Percentiles rank a stretch among this genome's conserved stretches.
These are phyloP conservation scores for Cudoniella acicularis DNA, from an alignment of 495 filamentous ascomycete species.

Conservation along the genomic window DNA sequence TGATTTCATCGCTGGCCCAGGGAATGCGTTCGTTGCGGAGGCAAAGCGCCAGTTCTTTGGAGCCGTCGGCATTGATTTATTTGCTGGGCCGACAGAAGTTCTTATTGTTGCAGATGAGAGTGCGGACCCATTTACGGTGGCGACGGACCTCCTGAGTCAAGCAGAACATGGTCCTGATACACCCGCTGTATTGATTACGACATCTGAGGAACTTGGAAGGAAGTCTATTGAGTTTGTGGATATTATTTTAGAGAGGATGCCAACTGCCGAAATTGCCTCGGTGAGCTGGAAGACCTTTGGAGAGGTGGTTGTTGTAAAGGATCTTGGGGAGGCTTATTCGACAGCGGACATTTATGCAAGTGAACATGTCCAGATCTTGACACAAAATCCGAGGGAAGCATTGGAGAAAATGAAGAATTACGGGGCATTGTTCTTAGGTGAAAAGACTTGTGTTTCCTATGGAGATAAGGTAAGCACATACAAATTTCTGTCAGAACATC, in stretches of 20 bases:
- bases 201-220: slow-evolving; percentile 36
- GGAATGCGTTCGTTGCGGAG: slow-evolving; percentile 53
- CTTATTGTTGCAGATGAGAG: slow-evolving; percentile 47
- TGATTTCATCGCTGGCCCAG: slow-evolving; percentile 52
- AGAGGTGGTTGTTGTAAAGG: slow-evolving; percentile 43
- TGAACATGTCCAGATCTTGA: slow-evolving; percentile 54
- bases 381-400: slow-evolving; percentile 41
- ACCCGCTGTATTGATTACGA: slow-evolving; percentile 45
- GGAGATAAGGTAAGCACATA: slow-evolving; percentile 40
- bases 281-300: slow-evolving; percentile 45
- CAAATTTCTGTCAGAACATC: no score
- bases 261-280: slow-evolving; percentile 40
- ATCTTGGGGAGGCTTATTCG: slow-evolving; percentile 43
- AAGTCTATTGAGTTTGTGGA: slow-evolving; percentile 38
- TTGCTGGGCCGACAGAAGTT: slow-evolving; percentile 52
- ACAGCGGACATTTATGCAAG: slow-evolving; percentile 48
- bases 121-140: slow-evolving; percentile 48
- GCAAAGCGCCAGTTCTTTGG: slow-evolving; percentile 52
- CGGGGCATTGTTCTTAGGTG: slow-evolving; percentile 49
- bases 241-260: slow-evolving; percentile 32
- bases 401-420: slow-evolving; percentile 49
- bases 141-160: slow-evolving; percentile 48
- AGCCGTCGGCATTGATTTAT: slow-evolving; percentile 50
- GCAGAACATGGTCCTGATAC: slow-evolving; percentile 53
- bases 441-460: slow-evolving; percentile 51